Evolutionary conservation across 371 early-diverging fungal genomes (phyloP), one percentile per base, ranked within the genome.

Genomic region (Mortierella sp.): DNA sequence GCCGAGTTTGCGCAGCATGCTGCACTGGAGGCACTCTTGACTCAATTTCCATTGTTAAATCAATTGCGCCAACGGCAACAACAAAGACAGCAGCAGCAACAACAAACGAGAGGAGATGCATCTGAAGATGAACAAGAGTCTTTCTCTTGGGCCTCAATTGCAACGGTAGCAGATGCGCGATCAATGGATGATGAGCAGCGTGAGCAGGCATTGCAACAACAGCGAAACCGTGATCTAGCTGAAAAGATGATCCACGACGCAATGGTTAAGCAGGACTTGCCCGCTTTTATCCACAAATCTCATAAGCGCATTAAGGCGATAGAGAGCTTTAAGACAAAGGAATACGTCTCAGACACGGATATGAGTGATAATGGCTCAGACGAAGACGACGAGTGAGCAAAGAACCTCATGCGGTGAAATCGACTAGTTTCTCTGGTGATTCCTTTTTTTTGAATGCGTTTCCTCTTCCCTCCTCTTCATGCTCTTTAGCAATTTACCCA

Each of bases 221-320:
- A 68, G 34, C 53, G 51, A 2, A 61, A 76, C 57, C 66, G 71
- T 1, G 61, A 35, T 40, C 22, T 68, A 31, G 78, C 78, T 9
- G 78, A 77, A 57, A 64, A 72, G 45, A 64, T 77, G 72, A 37
- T 77, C 23, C 68, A 59, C 29, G 65, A 68, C 17, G 78, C 78
- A 0, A 65, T 65, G 65, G 23, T n/a, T 29, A 22, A 55, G 12
- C 55, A 34, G 37, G 65, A 57, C 0, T 32, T 65, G 22, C 65
- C 57, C 10, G 15, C 34, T 5, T 29, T 43, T 56, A 8, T 12
- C n/a, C 4, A 34, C 23, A 59, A 23, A 23, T 4, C 12, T 29
- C 35, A 59, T 3, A 59, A 40, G 7, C 60, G 60, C 23, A 6
- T 12, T 12, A 59, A 59, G 60, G 4, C 9, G 3, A 5, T 15